phyloP scores from a whole-genome alignment of 108 stramenopile species.

The Aureococcus anophagefferens region DNA sequence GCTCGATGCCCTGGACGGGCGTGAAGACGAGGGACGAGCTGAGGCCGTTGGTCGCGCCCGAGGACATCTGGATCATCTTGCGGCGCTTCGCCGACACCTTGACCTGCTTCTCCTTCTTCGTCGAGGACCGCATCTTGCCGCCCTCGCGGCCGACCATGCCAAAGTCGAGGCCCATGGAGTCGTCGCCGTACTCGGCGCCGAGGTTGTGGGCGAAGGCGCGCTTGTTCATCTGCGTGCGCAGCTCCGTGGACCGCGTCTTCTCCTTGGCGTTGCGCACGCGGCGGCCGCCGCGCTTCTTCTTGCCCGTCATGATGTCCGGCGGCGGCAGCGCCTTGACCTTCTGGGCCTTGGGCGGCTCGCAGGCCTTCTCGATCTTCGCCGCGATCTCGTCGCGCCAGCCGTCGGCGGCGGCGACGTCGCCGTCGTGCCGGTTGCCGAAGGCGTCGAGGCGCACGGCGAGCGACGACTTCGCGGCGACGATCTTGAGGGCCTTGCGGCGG shows the following conservation, averaged over 20 bases:
- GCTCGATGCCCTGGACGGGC: conserved; percentile 69
- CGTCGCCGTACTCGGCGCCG: conserved; percentile 80
- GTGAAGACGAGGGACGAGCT: conserved; percentile 73
- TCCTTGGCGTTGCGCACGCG: conserved; percentile 82
- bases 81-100: conserved; percentile 57
- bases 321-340: conserved; percentile 82
- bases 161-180: conserved; percentile 80
- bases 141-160: conserved; percentile 72
- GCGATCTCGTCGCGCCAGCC: conserved; percentile 52
- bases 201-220: conserved; percentile 62
- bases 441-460: conserved; percentile 63
- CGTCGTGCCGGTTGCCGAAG: conserved; percentile 46
- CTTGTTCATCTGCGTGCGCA: conserved; percentile 83
- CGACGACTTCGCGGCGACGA: conserved; percentile 70
- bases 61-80: conserved; percentile 2
- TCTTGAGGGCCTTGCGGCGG: conserved; percentile 69
- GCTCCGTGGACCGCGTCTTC: conserved; percentile 80
- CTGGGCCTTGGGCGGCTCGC: conserved; percentile 81
- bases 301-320: conserved; percentile 40
- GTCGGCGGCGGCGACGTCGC: conserved; percentile 40
- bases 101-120: conserved; percentile 65
- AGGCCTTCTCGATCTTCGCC: conserved; percentile 75
- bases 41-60: conserved; percentile 58
- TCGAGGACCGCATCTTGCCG: conserved; percentile 53
- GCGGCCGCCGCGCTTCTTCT: conserved; percentile 85